Evolutionary conservation across 805 yeast species (phyloP), one percentile per base, ranked within the genome.

Genomic region (Ogataea ganodermae): DNA sequence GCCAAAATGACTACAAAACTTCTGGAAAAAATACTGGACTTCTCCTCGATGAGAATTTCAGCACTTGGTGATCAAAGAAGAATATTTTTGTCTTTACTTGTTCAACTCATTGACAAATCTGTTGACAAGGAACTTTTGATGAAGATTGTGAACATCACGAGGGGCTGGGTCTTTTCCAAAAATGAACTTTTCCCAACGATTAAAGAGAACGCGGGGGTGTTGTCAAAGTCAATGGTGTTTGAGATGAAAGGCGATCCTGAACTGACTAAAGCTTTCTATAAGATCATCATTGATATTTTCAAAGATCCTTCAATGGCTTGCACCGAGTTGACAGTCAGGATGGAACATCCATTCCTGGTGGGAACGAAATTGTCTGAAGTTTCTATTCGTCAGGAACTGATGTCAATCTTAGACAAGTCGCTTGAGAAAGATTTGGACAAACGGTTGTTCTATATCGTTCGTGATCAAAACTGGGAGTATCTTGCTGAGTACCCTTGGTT

Each of bases 401-500:
- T 94, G 94, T 64, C 77, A 0, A 87, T 94, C 46, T 69, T 94
- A 60, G 84, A 84, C 63, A 78, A 78, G 36, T 86, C 96, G 54
- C 70, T 94, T 51, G 97, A 91, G 51, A 77, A 73, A 42, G 90
- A 87, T 55, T 75, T 90, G 20, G 79, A 80, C 56, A 89, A 88
- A 63, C 75, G 99, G 48, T 71, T 94, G 28, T 82, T 84, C 53
- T 95, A 95, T 57, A 84, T 92, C 7, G 78, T 95, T n/a, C 73
- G 92, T 31, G 98, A 94, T 59, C 99, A 94, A 64, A 92, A 89
- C 60, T 94, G 99, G 99, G 99, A 94, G 62, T 86, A 80, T 55
- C 71, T 94, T 31, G 91, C 96, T 0, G 99, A 94, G 55, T 87
- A 86, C 58, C 87, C 90, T 35, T 94, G 99, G 99, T 69, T 92